Evolutionary conservation across 2,329 filamentous ascomycete genomes (phyloP), one percentile per base, ranked within the genome.

Genomic region (Colletotrichum euphorbiae): DNA sequence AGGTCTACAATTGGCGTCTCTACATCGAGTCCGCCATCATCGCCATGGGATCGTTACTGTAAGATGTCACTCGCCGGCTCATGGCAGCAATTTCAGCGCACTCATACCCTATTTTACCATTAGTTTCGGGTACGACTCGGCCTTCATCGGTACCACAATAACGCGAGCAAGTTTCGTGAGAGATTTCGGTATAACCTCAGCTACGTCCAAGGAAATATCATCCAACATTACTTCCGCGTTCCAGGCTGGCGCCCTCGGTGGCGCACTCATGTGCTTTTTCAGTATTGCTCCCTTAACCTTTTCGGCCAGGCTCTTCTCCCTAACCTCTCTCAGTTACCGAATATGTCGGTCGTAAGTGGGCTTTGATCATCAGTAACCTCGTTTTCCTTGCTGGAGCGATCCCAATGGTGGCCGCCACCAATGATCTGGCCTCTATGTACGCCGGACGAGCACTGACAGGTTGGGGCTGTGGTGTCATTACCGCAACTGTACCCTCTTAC

Each of bases 401-500:
- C 4, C 69, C 83, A 19, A 83, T 82, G 77, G 79, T 78, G 3
- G 80, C 76, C 6, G 78, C 82, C 0, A 80, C 77, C 3, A 70
- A 78, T 42, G 76, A 82, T 46, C 73, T 85, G 8, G 78, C 79
- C 1, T 78, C 79, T 5, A 85, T 89, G 69, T 83, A 70, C 84
- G 74, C 82, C 82, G 62, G 89, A 0, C 85, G 89, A 11, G 85
- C 86, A 69, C 78, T 89, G 38, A 87, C 84, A 2, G 87, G 87
- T 1, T 82, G 86, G 74, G 87, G 85, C 19, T 83, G 87, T 51
- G 87, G 86, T n/a, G 75, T 86, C 45, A 81, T 88, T 73, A 85
- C 83, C 8, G 87, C 86, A 73, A 86, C 84, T 6, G 85, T 90
- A 3, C 89, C 88, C 3, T 83, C 88, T 38, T 91, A 91, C 74